Conservation (phyloP, 2,329 filamentous ascomycete species). For the Fusarium zealandicum region DNA sequence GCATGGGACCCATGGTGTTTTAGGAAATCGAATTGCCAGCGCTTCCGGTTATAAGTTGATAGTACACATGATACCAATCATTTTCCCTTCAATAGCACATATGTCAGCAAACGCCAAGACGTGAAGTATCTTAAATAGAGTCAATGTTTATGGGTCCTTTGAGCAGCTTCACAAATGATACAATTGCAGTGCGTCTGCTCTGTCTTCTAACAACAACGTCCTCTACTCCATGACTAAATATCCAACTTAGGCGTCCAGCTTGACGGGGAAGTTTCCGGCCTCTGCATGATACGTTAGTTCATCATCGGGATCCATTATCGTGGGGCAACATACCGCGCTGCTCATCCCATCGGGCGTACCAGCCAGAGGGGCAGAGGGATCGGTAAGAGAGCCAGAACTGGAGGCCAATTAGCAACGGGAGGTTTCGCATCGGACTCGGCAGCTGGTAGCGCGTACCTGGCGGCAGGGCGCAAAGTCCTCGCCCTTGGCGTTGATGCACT, state of each 20-base stretch:
- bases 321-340: constrained; percentile 78
- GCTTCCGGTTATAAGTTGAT: constrained; percentile 21
- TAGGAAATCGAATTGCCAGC: constrained; percentile 26
- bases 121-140: constrained; percentile 23
- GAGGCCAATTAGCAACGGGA: constrained; percentile 28
- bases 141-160: constrained; percentile 37
- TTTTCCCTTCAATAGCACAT: constrained; percentile 12
- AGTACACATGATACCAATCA: constrained; percentile 33
- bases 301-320: constrained; percentile 14
- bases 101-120: constrained; percentile 19
- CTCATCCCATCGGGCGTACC: constrained; percentile 95
- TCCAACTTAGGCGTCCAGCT: constrained; percentile 63
- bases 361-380: constrained; percentile 94
- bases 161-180: constrained; percentile 47
- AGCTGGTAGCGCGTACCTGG: constrained; percentile 68
- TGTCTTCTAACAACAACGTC: constrained; percentile 42
- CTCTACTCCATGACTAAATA: constrained; percentile 35
- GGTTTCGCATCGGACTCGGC: background rate
- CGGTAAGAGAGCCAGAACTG: constrained; percentile 97
- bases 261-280: constrained; percentile 72
- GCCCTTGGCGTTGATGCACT: constrained; percentile 98
- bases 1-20: constrained; percentile 30
- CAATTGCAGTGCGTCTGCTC: constrained; percentile 48
- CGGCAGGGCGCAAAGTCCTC: constrained; percentile 97
- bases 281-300: constrained; percentile 55